These are phyloP conservation scores for Pulveroboletus ravenelii DNA, from an alignment of 768 basidiomycete species.

Conservation along the genomic window DNA sequence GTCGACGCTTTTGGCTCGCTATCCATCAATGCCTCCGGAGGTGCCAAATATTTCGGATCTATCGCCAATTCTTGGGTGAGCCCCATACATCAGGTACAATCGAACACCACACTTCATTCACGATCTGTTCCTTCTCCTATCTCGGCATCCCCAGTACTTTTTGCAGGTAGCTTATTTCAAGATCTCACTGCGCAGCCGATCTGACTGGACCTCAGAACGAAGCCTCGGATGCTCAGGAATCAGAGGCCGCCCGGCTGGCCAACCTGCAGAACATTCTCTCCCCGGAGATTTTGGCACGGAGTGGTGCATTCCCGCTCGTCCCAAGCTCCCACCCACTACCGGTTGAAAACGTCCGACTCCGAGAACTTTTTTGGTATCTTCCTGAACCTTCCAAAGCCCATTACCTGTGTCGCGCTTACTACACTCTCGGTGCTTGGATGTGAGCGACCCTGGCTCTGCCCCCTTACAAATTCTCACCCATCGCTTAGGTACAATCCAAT, in stretches of 20 bases:
- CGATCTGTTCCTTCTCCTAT: conserved; percentile 7
- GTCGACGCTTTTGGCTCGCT: conserved; percentile 78
- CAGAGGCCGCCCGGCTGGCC: conserved; percentile 40
- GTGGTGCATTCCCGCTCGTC: conserved; percentile 61
- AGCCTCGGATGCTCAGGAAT: conserved; percentile 49
- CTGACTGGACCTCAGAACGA: conserved; percentile 47
- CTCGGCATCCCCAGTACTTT: conserved; percentile 50
- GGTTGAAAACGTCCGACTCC: conserved; percentile 44
- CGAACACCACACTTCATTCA: neutral
- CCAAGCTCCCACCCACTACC: conserved; percentile 37
- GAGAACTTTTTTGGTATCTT: conserved; percentile 64
- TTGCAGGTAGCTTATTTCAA: conserved; percentile 47
- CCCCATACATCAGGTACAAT: neutral
- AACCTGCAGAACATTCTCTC: conserved; percentile 55
- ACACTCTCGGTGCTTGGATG: conserved; percentile 68
- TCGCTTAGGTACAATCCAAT: conserved; percentile 61
- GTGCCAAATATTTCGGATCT: conserved; percentile 72
- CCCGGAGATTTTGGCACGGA: conserved; percentile 57
- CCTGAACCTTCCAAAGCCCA: conserved; percentile 56
- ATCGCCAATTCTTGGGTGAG: conserved; percentile 73
- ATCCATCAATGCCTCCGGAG: conserved; percentile 67
- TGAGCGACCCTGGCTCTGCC: conserved; percentile 30
- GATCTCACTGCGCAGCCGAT: neutral
- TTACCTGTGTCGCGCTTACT: conserved; percentile 59
- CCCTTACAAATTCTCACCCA: conserved; percentile 6